A percentile compares a stretch with the other conserved stretches of the same genome.
phyloP scores from a whole-genome alignment of 2,329 filamentous ascomycete species.

The Xylariaceae sp. region DNA sequence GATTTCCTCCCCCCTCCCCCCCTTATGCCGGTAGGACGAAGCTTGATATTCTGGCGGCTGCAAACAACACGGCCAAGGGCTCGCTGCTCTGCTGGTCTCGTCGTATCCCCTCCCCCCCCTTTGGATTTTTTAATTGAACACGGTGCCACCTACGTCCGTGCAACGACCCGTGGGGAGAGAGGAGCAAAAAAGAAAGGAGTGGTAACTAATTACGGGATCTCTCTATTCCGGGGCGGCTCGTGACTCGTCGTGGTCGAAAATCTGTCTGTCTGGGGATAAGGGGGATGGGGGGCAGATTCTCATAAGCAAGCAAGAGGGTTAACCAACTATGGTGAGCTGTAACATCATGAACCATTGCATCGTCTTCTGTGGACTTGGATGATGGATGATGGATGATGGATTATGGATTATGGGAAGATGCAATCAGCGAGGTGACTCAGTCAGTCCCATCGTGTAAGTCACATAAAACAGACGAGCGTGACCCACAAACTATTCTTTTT shows the following conservation, averaged over 20 bases:
- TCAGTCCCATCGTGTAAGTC: neutral
- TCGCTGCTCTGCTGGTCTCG: neutral
- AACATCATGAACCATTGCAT: too few species aligned
- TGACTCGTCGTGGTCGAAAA: too few species aligned
- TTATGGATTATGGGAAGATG: too few species aligned
- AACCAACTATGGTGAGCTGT: too few species aligned
- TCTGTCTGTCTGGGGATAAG: too few species aligned
- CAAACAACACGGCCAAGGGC: constrained; percentile 8
- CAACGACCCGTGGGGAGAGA: neutral
- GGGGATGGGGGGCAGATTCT: too few species aligned
- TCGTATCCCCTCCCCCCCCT: constrained; percentile 1
- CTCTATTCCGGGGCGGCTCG: too few species aligned
- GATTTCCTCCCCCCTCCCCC: neutral
- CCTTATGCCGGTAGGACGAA: constrained; percentile 5
- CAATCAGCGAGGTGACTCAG: neutral
- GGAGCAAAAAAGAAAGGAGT: neutral
- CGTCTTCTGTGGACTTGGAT: too few species aligned
- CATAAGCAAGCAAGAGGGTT: too few species aligned
- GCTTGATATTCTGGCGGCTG: neutral
- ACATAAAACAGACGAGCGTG: neutral
- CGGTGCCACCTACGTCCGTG: constrained; percentile 8
- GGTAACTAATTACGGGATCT: neutral
- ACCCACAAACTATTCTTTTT: neutral
- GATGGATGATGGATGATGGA: too few species aligned
- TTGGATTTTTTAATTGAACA: constrained; percentile 5